These are phyloP conservation scores for Phyllosticta citribraziliensis DNA, from an alignment of 2,329 filamentous ascomycete species.

Conservation along the genomic window DNA sequence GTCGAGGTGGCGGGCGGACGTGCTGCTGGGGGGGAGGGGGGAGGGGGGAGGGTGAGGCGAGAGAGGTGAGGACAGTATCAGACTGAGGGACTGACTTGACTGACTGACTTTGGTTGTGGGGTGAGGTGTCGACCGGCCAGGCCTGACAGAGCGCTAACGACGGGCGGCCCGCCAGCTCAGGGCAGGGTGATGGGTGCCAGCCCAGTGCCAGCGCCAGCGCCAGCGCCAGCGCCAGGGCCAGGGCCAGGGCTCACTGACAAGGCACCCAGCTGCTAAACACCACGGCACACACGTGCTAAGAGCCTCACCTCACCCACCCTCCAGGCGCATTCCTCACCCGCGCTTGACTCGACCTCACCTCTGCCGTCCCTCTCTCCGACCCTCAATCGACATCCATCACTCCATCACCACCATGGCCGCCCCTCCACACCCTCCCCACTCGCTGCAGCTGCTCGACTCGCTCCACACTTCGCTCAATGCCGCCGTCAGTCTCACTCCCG, in stretches of 20 bases:
- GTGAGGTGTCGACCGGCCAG: background rate
- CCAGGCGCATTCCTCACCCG: background rate
- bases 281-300: background rate
- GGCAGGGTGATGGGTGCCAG: no score
- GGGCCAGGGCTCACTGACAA: background rate
- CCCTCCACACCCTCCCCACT: background rate
- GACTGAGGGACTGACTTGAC: conserved; percentile 7
- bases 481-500: conserved; percentile 26
- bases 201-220: no score
- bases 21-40: conserved; percentile 14
- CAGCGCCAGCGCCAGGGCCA: background rate
- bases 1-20: conserved; percentile 11
- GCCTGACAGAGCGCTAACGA: background rate
- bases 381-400: no score
- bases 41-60: conserved; percentile 8
- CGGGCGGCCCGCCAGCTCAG: background rate
- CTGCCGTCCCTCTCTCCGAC: background rate
- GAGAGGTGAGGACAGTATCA: conserved; percentile 6
- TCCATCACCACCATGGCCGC: background rate
- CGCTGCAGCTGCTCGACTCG: conserved; percentile 27
- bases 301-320: background rate
- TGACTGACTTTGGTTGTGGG: conserved; percentile 7
- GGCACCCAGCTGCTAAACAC: background rate
- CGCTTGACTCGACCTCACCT: background rate
- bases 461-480: conserved; percentile 39